Evolutionary conservation across 306 rosid species (phyloP).

Genomic region (Gastrolobium villosum): DNA sequence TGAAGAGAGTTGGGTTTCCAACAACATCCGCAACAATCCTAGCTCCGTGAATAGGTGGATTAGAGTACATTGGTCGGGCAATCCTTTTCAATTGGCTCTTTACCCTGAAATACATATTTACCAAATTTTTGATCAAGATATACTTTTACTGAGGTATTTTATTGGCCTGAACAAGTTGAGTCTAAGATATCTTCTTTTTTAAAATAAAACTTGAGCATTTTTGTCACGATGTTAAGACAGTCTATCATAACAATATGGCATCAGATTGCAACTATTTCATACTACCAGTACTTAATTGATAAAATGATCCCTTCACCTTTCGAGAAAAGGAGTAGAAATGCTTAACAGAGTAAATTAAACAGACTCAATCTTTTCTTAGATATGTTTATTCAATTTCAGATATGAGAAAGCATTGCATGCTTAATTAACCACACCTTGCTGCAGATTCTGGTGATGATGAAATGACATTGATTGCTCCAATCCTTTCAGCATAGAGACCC

Average conservation of each 20-base stretch:
- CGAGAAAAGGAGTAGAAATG: conserved; percentile 8
- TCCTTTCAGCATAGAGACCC: conserved; percentile 98
- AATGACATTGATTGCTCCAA: conserved; percentile 93
- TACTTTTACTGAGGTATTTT: conserved; percentile 10
- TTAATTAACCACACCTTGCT: conserved; percentile 63
- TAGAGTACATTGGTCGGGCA: conserved; percentile 99
- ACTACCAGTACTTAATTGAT: not conserved
- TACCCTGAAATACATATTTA: conserved; percentile 68
- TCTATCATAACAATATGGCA: conserved; percentile 7
- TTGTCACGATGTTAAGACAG: conserved; percentile 7
- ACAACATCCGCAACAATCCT: conserved; percentile 93
- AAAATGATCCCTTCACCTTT: conserved; percentile 5
- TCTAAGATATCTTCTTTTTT: conserved; percentile 18
- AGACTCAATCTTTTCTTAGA: conserved; percentile 38
- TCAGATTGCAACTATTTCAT: conserved; percentile 38
- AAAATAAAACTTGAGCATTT: conserved; percentile 29
- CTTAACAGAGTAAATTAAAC: conserved; percentile 3
- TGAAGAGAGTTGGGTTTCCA: conserved; percentile 81
- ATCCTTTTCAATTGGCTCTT: conserved; percentile 97
- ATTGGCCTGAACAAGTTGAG: conserved; percentile 8
- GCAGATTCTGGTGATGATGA: conserved; percentile 91
- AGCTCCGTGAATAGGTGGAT: conserved; percentile 97
- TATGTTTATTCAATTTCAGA: conserved; percentile 29
- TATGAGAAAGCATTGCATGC: conserved; percentile 35
- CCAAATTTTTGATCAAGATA: conserved; percentile 36